Percentiles rank a stretch among this genome's conserved stretches.
Evolutionary conservation across 1,284 basidiomycete species (phyloP).

Genomic region (Lentinus polychrous): DNA sequence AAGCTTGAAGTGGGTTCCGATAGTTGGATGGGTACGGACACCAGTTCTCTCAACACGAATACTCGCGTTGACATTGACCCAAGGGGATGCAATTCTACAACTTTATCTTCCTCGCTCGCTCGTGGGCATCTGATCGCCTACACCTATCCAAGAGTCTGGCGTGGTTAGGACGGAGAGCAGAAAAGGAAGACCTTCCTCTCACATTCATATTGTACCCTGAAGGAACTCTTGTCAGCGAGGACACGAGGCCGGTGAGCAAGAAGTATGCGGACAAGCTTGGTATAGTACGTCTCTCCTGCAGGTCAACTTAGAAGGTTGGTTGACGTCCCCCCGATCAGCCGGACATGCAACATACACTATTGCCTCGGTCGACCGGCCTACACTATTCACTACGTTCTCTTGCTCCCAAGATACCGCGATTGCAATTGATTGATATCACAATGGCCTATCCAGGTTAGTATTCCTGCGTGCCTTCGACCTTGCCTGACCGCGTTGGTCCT

Average conservation of each 20-base stretch:
- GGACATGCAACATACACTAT: slow-evolving; percentile 73
- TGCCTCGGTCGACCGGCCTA: slow-evolving; percentile 89
- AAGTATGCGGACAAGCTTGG: slow-evolving; percentile 80
- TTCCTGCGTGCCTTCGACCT: neutral
- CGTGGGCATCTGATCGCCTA: slow-evolving; percentile 77
- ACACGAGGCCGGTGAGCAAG: slow-evolving; percentile 79
- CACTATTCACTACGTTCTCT: slow-evolving; percentile 82
- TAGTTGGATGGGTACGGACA: slow-evolving; percentile 79
- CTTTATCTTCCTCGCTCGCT: slow-evolving; percentile 85
- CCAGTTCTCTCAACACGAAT: slow-evolving; percentile 1
- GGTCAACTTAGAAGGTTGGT: slow-evolving; percentile 1
- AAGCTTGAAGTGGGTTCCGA: slow-evolving; percentile 80
- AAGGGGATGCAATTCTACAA: slow-evolving; percentile 88
- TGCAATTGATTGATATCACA: slow-evolving; percentile 86
- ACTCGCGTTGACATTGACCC: slow-evolving; percentile 1
- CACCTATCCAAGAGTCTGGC: slow-evolving; percentile 56
- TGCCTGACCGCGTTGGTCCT: neutral
- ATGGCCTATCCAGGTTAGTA: slow-evolving; percentile 81
- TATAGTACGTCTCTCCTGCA: slow-evolving; percentile 50
- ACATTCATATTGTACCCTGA: slow-evolving; percentile 89
- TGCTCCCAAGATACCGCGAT: slow-evolving; percentile 65
- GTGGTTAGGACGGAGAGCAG: slow-evolving; percentile 50
- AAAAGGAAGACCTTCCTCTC: slow-evolving; percentile 62
- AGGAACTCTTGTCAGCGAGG: slow-evolving; percentile 80
- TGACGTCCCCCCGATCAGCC: slow-evolving; percentile 36